These are phyloP conservation scores for Polymyxa betae DNA, from an alignment of 208 protist species.

Conservation along the genomic window DNA sequence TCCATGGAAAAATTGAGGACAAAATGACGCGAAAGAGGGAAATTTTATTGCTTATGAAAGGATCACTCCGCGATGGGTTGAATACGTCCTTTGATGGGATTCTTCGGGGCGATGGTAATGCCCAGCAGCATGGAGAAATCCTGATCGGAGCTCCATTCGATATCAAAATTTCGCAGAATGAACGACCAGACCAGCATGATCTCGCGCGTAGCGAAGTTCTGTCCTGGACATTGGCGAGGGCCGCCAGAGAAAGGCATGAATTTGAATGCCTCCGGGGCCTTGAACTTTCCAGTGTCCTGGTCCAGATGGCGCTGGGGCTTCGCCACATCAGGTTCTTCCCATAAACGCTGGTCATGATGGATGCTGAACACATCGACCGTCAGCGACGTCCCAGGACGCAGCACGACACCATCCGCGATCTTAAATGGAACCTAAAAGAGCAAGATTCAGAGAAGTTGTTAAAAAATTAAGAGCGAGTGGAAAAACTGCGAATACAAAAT, in stretches of 20 bases:
- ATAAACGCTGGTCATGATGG: background rate
- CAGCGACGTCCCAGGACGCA: background rate
- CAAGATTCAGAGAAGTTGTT: background rate
- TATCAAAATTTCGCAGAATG: background rate
- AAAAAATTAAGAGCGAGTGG: background rate
- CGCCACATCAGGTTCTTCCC: background rate
- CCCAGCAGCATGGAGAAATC: background rate
- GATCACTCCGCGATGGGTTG: no score
- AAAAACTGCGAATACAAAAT: no score
- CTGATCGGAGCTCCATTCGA: background rate
- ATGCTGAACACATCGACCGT: background rate
- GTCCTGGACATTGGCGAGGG: background rate
- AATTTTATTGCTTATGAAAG: no score
- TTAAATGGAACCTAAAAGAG: background rate
- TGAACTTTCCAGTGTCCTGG: background rate
- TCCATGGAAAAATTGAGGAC: no score
- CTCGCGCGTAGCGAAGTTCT: background rate
- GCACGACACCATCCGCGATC: background rate
- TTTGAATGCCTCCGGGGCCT: background rate
- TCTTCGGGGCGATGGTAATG: background rate
- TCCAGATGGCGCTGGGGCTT: background rate
- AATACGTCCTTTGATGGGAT: no score
- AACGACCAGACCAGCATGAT: background rate
- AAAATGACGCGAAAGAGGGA: no score
- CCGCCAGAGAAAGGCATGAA: background rate